These are phyloP conservation scores for Rhypophila decipiens DNA, from an alignment of 495 filamentous ascomycete species.

Conservation along the genomic window DNA sequence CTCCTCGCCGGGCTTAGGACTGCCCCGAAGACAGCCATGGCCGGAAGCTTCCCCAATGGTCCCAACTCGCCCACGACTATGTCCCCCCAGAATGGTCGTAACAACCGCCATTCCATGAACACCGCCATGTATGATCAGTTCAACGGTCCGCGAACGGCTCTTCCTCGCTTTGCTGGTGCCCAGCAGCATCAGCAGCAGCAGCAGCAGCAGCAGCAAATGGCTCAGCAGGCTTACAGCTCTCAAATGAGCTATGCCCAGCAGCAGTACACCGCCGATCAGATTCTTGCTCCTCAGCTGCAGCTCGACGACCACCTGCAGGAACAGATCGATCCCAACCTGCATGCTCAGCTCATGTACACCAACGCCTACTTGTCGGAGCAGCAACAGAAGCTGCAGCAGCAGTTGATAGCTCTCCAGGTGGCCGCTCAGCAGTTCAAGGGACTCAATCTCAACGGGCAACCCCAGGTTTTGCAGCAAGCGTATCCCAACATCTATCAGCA, in stretches of 20 bases:
- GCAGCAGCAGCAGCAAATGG: slow-evolving; percentile 16
- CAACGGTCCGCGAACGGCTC: slow-evolving; percentile 47
- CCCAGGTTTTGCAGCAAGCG: slow-evolving; percentile 34
- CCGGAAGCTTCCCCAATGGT: slow-evolving; percentile 57
- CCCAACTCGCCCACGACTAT: slow-evolving; percentile 52
- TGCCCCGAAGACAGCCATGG: slow-evolving; percentile 76
- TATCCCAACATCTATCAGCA: slow-evolving; percentile 43
- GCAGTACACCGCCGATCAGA: slow-evolving; percentile 64
- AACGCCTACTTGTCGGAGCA: slow-evolving; percentile 82
- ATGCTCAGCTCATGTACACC: slow-evolving; percentile 77
- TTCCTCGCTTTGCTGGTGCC: slow-evolving; percentile 34
- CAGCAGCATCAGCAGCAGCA: slow-evolving; percentile 15
- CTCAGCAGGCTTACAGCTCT: slow-evolving; percentile 28
- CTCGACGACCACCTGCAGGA: slow-evolving; percentile 58
- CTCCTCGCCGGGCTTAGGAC: slow-evolving; percentile 90
- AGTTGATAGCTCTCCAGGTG: slow-evolving; percentile 50
- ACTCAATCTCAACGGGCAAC: slow-evolving; percentile 52
- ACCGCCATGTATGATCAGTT: slow-evolving; percentile 44
- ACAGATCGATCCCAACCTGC: slow-evolving; percentile 73
- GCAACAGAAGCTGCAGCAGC: slow-evolving; percentile 71
- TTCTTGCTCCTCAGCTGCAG: slow-evolving; percentile 73
- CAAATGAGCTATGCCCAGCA: slow-evolving; percentile 24
- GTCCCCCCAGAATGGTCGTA: slow-evolving; percentile 21
- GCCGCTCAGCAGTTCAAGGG: slow-evolving; percentile 72
- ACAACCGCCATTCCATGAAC: slow-evolving; percentile 41